Percentiles rank a stretch among this genome's conserved stretches.
Conservation (phyloP, 805 yeast genomes). For the Yarrowia sp. region DNA sequence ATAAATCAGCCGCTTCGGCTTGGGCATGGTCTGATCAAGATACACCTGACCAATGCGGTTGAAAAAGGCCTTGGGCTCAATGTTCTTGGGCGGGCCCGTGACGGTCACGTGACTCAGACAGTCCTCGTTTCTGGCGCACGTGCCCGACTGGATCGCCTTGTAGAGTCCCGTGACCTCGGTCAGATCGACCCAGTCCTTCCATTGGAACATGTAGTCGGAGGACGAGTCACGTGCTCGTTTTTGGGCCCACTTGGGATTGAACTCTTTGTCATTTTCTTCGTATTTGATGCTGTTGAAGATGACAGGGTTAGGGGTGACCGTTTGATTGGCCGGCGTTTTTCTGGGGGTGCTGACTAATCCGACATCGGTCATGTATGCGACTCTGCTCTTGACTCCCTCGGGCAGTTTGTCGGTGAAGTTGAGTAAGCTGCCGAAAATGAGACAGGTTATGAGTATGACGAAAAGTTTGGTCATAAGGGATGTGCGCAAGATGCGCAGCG, state of each 20-base stretch:
- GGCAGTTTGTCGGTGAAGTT: slow-evolving; percentile 6
- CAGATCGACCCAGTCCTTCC: slow-evolving; percentile 38
- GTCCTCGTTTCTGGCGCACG: background rate
- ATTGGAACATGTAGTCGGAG: slow-evolving; percentile 7
- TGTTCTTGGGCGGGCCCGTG: slow-evolving; percentile 1
- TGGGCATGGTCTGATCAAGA: slow-evolving; percentile 4
- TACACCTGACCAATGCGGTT: background rate
- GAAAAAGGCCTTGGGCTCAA: background rate
- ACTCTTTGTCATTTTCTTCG: slow-evolving; percentile 5
- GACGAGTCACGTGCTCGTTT: slow-evolving; percentile 13
- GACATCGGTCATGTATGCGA: slow-evolving; percentile 12
- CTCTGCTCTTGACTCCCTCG: background rate
- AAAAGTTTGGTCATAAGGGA: slow-evolving; percentile 6
- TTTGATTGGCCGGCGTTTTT: too few relatives aligned
- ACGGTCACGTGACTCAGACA: slow-evolving; percentile 1
- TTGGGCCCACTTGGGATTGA: slow-evolving; percentile 27
- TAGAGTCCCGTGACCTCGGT: slow-evolving; percentile 12
- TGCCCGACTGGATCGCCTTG: background rate
- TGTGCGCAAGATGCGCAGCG: background rate
- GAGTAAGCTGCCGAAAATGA: slow-evolving; percentile 18
- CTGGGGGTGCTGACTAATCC: background rate
- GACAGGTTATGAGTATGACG: slow-evolving; percentile 12
- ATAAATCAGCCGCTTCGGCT: background rate
- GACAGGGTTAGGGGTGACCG: too few relatives aligned
- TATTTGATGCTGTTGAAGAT: background rate